A percentile compares a stretch with the other conserved stretches of the same genome.
Conservation (phyloP, 169 alveolate genomes). For the Cryptosporidium sp. region DNA sequence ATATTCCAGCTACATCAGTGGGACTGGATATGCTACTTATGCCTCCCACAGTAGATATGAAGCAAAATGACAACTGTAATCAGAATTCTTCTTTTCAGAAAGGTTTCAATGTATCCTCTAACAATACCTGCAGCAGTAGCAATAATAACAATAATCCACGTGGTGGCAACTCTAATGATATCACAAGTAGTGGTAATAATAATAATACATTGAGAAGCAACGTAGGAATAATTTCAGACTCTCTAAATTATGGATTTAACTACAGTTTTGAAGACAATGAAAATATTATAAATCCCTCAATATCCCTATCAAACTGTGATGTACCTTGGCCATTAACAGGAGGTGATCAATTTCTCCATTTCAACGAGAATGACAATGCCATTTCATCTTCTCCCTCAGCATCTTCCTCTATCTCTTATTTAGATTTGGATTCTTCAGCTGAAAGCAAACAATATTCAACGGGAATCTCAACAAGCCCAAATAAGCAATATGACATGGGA, state of each 20-base stretch:
- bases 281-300: slow-evolving; percentile 23
- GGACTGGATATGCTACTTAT: slow-evolving; percentile 39
- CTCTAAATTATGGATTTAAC: background rate
- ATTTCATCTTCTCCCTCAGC: slow-evolving; percentile 40
- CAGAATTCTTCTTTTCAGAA: background rate
- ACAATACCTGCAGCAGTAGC: background rate
- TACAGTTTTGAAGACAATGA: slow-evolving; percentile 25
- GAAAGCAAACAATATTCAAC: slow-evolving; percentile 21
- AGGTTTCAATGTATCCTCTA: background rate
- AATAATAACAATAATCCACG: background rate
- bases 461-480: background rate
- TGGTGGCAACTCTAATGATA: background rate
- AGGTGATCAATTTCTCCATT: slow-evolving; percentile 25
- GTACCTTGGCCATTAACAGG: slow-evolving; percentile 73
- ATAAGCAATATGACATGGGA: slow-evolving; percentile 20
- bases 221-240: background rate
- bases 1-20: slow-evolving; percentile 20
- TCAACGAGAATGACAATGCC: slow-evolving; percentile 8
- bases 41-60: slow-evolving; percentile 66
- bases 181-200: background rate
- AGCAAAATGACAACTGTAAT: background rate
- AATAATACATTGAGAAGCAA: background rate
- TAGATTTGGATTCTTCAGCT: slow-evolving; percentile 35
- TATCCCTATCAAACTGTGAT: slow-evolving; percentile 50
- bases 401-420: slow-evolving; percentile 37